Evolutionary conservation across 1,284 basidiomycete species (phyloP), one percentile per base, ranked within the genome.

Genomic region (Kwoniella shivajii): DNA sequence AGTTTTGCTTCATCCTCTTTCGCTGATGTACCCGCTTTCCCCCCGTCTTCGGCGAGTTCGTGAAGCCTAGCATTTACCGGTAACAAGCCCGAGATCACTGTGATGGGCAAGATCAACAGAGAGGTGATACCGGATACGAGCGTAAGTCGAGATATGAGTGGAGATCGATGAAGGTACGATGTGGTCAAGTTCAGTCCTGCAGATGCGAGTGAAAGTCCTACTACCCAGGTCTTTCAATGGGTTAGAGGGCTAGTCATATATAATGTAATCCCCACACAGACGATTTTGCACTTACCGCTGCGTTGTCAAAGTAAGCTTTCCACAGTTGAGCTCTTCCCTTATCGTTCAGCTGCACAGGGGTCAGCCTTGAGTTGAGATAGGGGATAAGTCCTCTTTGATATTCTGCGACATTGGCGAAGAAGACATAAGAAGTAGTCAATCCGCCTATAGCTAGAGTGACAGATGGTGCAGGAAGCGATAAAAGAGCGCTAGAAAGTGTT

Each of bases 331-430:
- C 61, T 52, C 50, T 57, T 48, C 52, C 60, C 57, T 56, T 48
- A 33, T 51, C 46, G 27, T 34, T 43, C 11, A 57, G 22, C 7
- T 54, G 27, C 14, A 49, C 16, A 10, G 38, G 18, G 9, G 48
- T 49, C 0, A 66, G 22, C 14, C 50, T 41, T 18, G 62, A 64
- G 33, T 55, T 60, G 33, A 72, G 41, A 11, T 67, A 56, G 1
- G 68, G 60, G 29, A 68, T 55, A 34, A 60, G n/a, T 34, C 69
- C 69, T 33, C 60, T 39, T 42, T 64, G 59, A 6, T n/a, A 31
- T 20, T 58, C 56, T 27, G 56, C 60, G 31, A 68, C 20, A 41
- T 61, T 59, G 37, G 51, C 22, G 61, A 66, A 69, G 54, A 69
- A 57, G 41, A 63, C 58, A 50, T 66, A 66, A 27, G 63, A 53